These are phyloP conservation scores for Phytopythium mirpurense DNA, from an alignment of 352 stramenopile genomes.

Conservation along the genomic window DNA sequence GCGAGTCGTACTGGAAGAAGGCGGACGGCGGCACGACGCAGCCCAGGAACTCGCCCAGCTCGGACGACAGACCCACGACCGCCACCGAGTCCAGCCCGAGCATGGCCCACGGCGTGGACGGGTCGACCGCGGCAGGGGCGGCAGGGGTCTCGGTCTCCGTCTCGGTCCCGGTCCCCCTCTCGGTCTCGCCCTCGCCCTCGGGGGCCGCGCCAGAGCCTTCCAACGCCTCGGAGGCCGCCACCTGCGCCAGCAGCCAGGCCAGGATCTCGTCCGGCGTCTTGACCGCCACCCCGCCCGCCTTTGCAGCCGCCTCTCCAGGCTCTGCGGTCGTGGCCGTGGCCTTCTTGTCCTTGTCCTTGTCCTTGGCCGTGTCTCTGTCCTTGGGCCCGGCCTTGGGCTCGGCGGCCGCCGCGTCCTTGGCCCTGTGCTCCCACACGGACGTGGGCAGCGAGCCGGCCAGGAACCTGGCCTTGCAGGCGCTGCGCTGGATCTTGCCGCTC, in stretches of 20 bases:
- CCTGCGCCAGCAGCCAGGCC: slow-evolving; percentile 57
- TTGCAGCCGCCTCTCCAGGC: background rate
- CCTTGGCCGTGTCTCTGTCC: slow-evolving; percentile 13
- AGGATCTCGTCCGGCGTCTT: slow-evolving; percentile 72
- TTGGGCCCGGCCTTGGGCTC: no score
- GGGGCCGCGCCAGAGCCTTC: slow-evolving; percentile 9
- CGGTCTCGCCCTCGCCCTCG: slow-evolving; percentile 2
- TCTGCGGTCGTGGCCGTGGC: background rate
- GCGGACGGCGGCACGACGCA: slow-evolving; percentile 61
- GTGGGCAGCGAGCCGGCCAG: slow-evolving; percentile 36
- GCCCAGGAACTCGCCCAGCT: slow-evolving; percentile 59
- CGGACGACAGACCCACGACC: slow-evolving; percentile 57
- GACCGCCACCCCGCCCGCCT: slow-evolving; percentile 26
- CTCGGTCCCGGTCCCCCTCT: no score
- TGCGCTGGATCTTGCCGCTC: slow-evolving; percentile 82
- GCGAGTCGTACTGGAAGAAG: slow-evolving; percentile 70
- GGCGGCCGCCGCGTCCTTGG: no score
- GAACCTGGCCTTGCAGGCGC: slow-evolving; percentile 56
- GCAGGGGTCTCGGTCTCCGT: slow-evolving; percentile 8
- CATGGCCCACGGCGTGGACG: slow-evolving; percentile 53
- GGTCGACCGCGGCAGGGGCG: slow-evolving; percentile 31
- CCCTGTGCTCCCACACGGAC: slow-evolving; percentile 45
- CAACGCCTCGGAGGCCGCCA: slow-evolving; percentile 61
- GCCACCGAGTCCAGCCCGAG: slow-evolving; percentile 65
- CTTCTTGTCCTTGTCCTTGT: no score